A percentile compares a stretch with the other conserved stretches of the same genome.
Conservation (phyloP, 225 moss, liverwort and hornwort species). For the Sphagnum contortum region DNA sequence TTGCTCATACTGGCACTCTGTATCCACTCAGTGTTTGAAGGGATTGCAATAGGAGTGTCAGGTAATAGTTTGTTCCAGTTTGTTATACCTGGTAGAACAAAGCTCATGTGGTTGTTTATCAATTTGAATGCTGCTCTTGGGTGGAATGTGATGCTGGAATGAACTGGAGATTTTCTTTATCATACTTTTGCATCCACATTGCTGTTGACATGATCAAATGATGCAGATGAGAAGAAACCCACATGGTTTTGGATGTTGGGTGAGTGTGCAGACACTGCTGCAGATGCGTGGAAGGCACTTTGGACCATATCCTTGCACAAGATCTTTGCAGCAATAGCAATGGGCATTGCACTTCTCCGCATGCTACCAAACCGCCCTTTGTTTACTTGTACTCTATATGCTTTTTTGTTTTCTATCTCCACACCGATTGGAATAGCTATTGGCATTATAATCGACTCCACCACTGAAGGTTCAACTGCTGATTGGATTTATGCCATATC, state of each 20-base stretch:
- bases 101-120: no score
- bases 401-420: constrained; percentile 81
- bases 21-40: constrained; percentile 91
- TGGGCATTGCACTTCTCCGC: constrained; percentile 90
- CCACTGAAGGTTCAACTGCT: constrained; percentile 44
- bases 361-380: constrained; percentile 76
- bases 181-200: no score
- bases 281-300: constrained; percentile 54
- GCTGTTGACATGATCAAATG: no score
- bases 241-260: not conserved
- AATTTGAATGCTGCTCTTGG: no score
- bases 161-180: no score
- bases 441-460: constrained; percentile 75
- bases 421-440: constrained; percentile 80
- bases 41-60: constrained; percentile 84
- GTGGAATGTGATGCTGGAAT: no score
- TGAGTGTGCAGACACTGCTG: constrained; percentile 27
- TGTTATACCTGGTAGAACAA: no score
- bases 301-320: constrained; percentile 90
- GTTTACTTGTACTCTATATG: constrained; percentile 40
- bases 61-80: constrained; percentile 7
- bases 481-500: constrained; percentile 86
- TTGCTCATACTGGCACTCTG: constrained; percentile 72
- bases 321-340: constrained; percentile 79
- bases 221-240: no score